Conservation (phyloP, 2,329 filamentous ascomycete species). For the Hypoxylon sp. region DNA sequence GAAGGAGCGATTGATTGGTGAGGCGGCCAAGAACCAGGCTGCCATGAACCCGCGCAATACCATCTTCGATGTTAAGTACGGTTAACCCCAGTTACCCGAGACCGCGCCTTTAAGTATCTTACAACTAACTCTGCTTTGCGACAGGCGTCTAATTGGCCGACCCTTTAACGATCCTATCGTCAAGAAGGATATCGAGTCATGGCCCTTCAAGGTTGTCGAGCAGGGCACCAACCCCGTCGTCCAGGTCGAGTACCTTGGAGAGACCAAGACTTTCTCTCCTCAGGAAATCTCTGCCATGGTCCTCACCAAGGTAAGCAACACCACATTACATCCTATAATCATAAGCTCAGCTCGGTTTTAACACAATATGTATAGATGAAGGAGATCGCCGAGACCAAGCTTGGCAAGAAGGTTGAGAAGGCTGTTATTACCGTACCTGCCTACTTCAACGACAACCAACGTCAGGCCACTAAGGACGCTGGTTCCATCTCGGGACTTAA, state of each 20-base stretch:
- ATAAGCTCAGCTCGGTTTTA: slow-evolving; percentile 28
- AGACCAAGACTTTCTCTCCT: slow-evolving; percentile 95
- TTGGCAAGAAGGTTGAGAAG: slow-evolving; percentile 99
- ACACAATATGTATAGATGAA: slow-evolving; percentile 80
- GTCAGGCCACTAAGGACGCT: slow-evolving; percentile 99
- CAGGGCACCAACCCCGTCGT: slow-evolving; percentile 90
- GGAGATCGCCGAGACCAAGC: slow-evolving; percentile 98
- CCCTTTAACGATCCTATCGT: slow-evolving; percentile 95
- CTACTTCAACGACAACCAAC: slow-evolving; percentile 99
- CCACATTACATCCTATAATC: neutral
- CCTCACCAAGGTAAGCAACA: slow-evolving; percentile 84
- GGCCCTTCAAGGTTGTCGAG: slow-evolving; percentile 99
- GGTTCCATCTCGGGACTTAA: slow-evolving; percentile 98
- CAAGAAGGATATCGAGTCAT: slow-evolving; percentile 99
- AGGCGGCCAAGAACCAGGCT: slow-evolving; percentile 99
- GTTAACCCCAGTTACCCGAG: slow-evolving; percentile 43
- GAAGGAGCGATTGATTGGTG: slow-evolving; percentile 98
- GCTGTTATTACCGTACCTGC: slow-evolving; percentile 98
- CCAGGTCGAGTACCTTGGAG: slow-evolving; percentile 94
- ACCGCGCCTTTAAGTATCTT: slow-evolving; percentile 9
- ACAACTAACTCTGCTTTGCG: slow-evolving; percentile 24
- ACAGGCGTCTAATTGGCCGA: slow-evolving; percentile 95
- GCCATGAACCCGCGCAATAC: slow-evolving; percentile 99
- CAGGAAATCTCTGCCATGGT: slow-evolving; percentile 99
- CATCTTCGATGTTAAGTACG: slow-evolving; percentile 98